Evolutionary conservation across 2,329 filamentous ascomycete genomes (phyloP), one percentile per base, ranked within the genome.

Genomic region (Cladophialophora bantiana): DNA sequence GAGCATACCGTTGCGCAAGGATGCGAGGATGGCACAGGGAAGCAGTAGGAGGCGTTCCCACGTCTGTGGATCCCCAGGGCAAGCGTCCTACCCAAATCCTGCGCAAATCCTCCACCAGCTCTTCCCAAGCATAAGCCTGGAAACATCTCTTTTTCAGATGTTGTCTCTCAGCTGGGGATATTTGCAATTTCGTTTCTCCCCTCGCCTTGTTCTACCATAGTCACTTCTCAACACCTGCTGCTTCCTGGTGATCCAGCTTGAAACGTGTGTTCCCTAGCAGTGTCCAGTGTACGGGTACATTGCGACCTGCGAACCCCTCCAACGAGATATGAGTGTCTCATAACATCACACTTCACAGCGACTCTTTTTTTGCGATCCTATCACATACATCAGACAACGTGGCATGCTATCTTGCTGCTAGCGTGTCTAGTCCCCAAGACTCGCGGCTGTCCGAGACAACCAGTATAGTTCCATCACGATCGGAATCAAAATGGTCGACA

Each of bases 401-500:
- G 45, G 26, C 45, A 26, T 50, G 18, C 45, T 26, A 10, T 31
- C 45, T 50, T 26, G 45, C 20, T 50, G 12, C 10, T 26, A 26
- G 20, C 45, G 45, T 26, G 26, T 50, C 45, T 20, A 12, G 45
- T 18, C 9, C 18, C 9, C 18, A 50, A 50, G 45, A 31, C 20
- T 50, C 18, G 26, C 18, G 18, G 12, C 12, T 50, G 45, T 26
- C 45, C 45, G 26, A 26, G 20, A 50, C 9, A 20, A 26, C 7
- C 12, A 26, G 18, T 13, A 2, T 10, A 54, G 42, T 15, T 18
- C 15, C 13, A 6, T n/a, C 57, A 18, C 35, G 31, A 55, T 9
- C 9, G 13, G n/a, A 13, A 15, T 42, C 52, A 67, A 62, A n/a
- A 71, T 71, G 69, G 69, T 69, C 26, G 68, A 71, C 57, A 69